Conservation (phyloP, 805 yeast species). For the Candida stauntonica region DNA sequence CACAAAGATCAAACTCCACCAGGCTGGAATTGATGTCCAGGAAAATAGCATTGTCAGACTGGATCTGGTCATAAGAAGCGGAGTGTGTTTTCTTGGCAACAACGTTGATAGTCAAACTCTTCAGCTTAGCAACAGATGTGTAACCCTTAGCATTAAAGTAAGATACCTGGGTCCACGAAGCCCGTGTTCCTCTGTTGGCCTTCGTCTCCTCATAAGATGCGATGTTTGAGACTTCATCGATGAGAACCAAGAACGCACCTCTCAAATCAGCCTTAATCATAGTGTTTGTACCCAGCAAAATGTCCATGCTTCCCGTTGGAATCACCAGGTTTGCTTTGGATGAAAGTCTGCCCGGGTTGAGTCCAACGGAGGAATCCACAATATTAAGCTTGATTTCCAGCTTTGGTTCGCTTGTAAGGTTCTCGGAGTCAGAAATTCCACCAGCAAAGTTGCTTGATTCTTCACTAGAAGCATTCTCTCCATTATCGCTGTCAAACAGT, state of each 20-base stretch:
- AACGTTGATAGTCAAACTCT: conserved; percentile 24
- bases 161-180: conserved; percentile 38
- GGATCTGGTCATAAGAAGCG: conserved; percentile 1
- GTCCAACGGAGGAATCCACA: conserved; percentile 53
- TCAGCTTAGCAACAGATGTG: conserved; percentile 45
- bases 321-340: conserved; percentile 52
- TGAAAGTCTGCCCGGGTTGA: conserved; percentile 56
- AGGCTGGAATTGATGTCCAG: conserved; percentile 46
- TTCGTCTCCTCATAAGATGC: conserved; percentile 28
- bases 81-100: conserved; percentile 30
- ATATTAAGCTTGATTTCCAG: conserved; percentile 23
- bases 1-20: conserved; percentile 57
- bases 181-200: conserved; percentile 20
- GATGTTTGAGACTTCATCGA: conserved; percentile 53
- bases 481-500: conserved; percentile 31
- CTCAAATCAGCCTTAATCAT: conserved; percentile 44
- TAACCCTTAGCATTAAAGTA: conserved; percentile 46
- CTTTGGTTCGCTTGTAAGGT: conserved; percentile 6
- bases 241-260: conserved; percentile 46
- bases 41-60: conserved; percentile 29
- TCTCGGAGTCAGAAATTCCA: conserved; percentile 9
- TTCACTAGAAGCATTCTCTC: conserved; percentile 8
- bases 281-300: conserved; percentile 34
- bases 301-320: conserved; percentile 50
- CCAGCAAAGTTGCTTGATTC: conserved; percentile 3